Evolutionary conservation across 345 rosid genomes (phyloP).

Genomic region (Moricandia arvensis): DNA sequence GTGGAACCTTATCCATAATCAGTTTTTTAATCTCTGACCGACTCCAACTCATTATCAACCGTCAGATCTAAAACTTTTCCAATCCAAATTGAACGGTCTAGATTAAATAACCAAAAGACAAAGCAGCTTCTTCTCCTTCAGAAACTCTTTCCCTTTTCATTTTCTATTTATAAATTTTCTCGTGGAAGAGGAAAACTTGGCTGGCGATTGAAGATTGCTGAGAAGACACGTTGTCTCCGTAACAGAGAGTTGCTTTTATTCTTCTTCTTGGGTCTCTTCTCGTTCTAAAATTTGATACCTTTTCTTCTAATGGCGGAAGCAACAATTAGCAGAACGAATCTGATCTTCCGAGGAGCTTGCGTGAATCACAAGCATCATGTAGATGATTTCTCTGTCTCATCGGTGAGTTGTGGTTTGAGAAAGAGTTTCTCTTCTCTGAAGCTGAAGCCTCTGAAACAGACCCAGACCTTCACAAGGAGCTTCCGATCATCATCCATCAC

Average conservation of each 20-base stretch:
- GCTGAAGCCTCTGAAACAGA: slow-evolving; percentile 43
- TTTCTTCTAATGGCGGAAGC: slow-evolving; percentile 47
- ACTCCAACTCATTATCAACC: slow-evolving; percentile 16
- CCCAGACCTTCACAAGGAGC: slow-evolving; percentile 29
- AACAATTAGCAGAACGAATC: slow-evolving; percentile 47
- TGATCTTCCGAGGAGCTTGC: slow-evolving; percentile 38
- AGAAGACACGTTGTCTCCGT: slow-evolving; percentile 32
- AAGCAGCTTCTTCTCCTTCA: slow-evolving; percentile 19
- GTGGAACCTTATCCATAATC: slow-evolving; percentile 31
- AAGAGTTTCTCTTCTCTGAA: slow-evolving; percentile 40
- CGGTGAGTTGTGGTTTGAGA: slow-evolving; percentile 36
- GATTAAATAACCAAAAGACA: neutral
- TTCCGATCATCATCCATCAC: slow-evolving; percentile 34
- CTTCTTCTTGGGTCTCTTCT: neutral
- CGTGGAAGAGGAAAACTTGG: slow-evolving; percentile 17
- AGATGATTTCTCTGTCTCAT: slow-evolving; percentile 29
- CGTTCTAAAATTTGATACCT: neutral
- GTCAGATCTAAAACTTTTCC: slow-evolving; percentile 16
- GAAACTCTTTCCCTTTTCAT: neutral
- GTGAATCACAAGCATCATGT: slow-evolving; percentile 30
- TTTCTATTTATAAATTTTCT: neutral
- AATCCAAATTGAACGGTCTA: slow-evolving; percentile 32
- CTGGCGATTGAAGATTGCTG: slow-evolving; percentile 21
- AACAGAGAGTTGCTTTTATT: neutral
- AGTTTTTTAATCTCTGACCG: slow-evolving; percentile 10